Evolutionary conservation across 805 yeast genomes (phyloP), one percentile per base, ranked within the genome.

Genomic region (Kregervanrija delftensis): DNA sequence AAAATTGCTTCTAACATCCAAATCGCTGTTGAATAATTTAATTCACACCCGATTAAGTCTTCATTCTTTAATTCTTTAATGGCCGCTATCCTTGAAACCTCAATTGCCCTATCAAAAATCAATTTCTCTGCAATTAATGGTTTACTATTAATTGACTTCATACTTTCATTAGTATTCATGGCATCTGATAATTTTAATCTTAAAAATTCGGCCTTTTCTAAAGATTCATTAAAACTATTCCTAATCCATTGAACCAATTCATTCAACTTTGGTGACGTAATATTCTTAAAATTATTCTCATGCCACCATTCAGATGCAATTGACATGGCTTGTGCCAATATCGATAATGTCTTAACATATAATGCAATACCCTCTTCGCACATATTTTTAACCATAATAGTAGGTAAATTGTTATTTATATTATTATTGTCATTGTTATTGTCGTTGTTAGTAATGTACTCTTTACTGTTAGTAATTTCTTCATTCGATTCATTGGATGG

Each of bases 1-100:
- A 84, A 91, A 43, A 89, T 68, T 1, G 96, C 88, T 59, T 88
- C 95, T 57, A 91, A 69, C 96, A 91, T 88, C 97, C 97, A 91
- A 42, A 91, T 77, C 0, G 96, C 82, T 0, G 96, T 87, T 4
- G 95, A 86, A 61, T 91, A 91, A 8, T 91, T 85, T 47, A 86
- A 65, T 63, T 90, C 96, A 64, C 97, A 90, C 6, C 84, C 85
- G 14, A 71, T 68, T 41, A 86, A 61, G 57, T 83, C 89, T 44
- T 79, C 83, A 38, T 86, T 86, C 35, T 39, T 40, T 55, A 89
- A 71, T 65, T 91, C 99, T 59, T 83, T 81, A 45, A 85, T 83
- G 0, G 98, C 98, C 1, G 98, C 96, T 41, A 79, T 80, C 55
- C 95, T 77, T 2, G 96, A 86, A 70, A 90, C 86, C 57, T 91